Conservation (phyloP, 352 stramenopile species). For the Pythium pyrilobum region DNA sequence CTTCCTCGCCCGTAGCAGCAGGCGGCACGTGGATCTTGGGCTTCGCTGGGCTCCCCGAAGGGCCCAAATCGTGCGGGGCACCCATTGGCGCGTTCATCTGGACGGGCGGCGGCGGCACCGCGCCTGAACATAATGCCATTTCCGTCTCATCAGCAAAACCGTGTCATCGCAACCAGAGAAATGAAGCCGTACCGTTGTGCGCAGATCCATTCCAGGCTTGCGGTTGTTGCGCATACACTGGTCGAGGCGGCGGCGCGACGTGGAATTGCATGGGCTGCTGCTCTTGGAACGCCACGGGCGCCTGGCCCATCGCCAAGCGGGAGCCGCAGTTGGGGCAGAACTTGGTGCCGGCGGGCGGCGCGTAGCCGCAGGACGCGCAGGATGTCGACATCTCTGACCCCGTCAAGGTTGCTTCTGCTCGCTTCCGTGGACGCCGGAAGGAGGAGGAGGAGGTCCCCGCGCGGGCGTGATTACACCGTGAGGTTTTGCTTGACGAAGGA, state of each 20-base stretch:
- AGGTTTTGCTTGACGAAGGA: no score
- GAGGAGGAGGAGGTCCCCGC: no score
- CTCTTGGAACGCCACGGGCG: slow-evolving; percentile 1
- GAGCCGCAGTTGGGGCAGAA: slow-evolving; percentile 55
- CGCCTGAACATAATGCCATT: no score
- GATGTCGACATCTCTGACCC: slow-evolving; percentile 14
- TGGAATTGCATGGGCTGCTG: neutral
- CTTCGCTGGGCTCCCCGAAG: neutral
- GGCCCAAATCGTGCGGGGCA: neutral
- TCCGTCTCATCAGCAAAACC: no score
- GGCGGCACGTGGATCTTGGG: slow-evolving; percentile 40
- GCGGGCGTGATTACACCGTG: no score
- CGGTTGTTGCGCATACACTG: neutral
- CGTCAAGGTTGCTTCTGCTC: no score
- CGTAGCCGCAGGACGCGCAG: slow-evolving; percentile 43
- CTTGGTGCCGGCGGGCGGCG: slow-evolving; percentile 22
- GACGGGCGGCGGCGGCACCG: neutral
- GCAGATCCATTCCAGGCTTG: slow-evolving; percentile 1
- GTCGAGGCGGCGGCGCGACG: neutral
- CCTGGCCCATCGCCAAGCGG: slow-evolving; percentile 13
- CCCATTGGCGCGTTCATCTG: neutral
- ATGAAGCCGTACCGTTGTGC: slow-evolving; percentile 6
- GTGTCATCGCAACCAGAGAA: no score
- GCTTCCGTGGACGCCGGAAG: no score
- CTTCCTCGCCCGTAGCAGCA: slow-evolving; percentile 61